These are phyloP conservation scores for Globisporangium uncinulatum DNA, from an alignment of 352 stramenopile genomes.

Conservation along the genomic window DNA sequence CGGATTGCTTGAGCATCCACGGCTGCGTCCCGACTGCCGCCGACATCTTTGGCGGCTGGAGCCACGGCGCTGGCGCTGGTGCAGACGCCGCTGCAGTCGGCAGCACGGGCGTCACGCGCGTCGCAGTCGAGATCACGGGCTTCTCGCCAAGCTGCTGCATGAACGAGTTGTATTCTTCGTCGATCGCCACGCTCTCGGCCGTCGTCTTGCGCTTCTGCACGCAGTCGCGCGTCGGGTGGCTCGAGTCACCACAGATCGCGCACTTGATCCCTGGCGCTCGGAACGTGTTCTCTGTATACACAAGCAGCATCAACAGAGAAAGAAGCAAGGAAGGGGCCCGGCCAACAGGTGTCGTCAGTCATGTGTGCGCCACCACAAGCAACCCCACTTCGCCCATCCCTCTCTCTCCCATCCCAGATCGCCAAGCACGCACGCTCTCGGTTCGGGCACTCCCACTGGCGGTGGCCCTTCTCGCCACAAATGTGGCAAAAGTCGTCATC, in stretches of 20 bases:
- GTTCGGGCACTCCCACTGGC: constrained; percentile 96
- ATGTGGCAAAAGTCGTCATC: constrained; percentile 97
- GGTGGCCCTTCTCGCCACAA: constrained; percentile 98
- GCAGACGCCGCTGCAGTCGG: neutral
- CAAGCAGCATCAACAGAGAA: no score
- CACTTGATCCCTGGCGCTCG: constrained; percentile 91
- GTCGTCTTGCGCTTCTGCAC: constrained; percentile 79
- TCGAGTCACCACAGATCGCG: constrained; percentile 97
- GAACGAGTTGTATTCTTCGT: constrained; percentile 84
- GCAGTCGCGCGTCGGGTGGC: constrained; percentile 97
- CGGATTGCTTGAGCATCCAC: constrained; percentile 58
- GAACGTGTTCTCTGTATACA: constrained; percentile 43
- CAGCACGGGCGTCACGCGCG: constrained; percentile 16
- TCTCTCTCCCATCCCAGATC: constrained; percentile 12
- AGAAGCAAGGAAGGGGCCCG: no score
- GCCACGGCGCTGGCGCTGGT: constrained; percentile 44
- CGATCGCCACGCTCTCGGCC: constrained; percentile 67
- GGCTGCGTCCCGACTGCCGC: constrained; percentile 33
- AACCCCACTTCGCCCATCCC: neutral
- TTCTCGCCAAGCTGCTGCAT: constrained; percentile 86
- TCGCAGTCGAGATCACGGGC: constrained; percentile 52
- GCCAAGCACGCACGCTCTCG: constrained; percentile 55
- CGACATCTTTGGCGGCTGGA: constrained; percentile 52
- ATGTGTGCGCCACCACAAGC: constrained; percentile 14
- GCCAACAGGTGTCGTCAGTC: no score